A percentile compares a stretch with the other conserved stretches of the same genome.
These are phyloP conservation scores for Epichloe sibirici DNA, from an alignment of 2,329 filamentous ascomycete species.

Conservation along the genomic window DNA sequence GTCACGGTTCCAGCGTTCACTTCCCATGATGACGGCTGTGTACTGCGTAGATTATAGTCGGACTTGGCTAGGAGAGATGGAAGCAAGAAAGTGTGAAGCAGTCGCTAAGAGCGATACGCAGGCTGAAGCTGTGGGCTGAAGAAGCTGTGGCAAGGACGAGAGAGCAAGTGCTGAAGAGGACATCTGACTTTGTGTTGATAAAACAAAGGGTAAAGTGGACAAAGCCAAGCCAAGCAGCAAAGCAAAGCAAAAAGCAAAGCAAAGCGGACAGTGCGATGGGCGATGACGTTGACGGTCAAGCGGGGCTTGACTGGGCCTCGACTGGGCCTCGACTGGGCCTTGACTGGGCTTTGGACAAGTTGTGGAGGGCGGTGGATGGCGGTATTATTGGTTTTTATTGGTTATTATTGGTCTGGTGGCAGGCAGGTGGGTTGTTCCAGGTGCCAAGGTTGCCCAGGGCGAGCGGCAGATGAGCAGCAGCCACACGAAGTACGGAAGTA, in stretches of 20 bases:
- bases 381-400: no score
- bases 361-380: background rate
- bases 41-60: background rate
- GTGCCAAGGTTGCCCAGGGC: background rate
- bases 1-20: conserved; percentile 41
- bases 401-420: no score
- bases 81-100: background rate
- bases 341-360: background rate
- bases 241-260: background rate
- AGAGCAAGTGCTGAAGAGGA: background rate
- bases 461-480: conserved; percentile 2
- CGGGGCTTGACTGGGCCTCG: conserved; percentile 3
- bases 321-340: background rate
- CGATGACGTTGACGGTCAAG: conserved; percentile 8
- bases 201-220: background rate
- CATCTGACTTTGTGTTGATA: background rate
- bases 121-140: no score
- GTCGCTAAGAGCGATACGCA: background rate
- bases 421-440: conserved; percentile 2
- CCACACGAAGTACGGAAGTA: background rate
- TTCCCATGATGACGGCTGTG: conserved; percentile 13
- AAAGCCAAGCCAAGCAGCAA: background rate
- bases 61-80: background rate
- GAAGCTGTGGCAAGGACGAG: no score
- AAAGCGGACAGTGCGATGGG: background rate